These are phyloP conservation scores for Aspergillus sp. DNA, from an alignment of 2,329 filamentous ascomycete species.

Conservation along the genomic window DNA sequence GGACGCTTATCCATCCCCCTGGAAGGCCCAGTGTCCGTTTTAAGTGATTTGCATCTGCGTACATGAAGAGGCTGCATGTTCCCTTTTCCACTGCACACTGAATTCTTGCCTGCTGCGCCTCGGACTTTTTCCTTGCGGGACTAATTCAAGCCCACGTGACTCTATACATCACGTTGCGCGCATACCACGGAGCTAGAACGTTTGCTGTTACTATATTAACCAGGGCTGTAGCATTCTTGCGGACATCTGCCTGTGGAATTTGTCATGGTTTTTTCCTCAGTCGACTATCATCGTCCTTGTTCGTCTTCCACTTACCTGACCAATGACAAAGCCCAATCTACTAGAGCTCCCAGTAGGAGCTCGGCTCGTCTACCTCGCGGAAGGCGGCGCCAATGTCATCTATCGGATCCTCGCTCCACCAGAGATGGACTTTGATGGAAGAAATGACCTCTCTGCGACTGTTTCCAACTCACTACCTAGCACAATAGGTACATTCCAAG, in stretches of 20 bases:
- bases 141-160: conserved; percentile 2
- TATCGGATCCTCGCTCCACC: conserved; percentile 57
- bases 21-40: conserved; percentile 15
- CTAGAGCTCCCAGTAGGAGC: conserved; percentile 39
- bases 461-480: conserved; percentile 18
- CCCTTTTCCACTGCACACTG: conserved; percentile 10
- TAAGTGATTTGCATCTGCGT: conserved; percentile 16
- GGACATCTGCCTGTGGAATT: conserved; percentile 8
- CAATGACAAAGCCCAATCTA: conserved; percentile 36
- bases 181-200: conserved; percentile 3
- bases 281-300: conserved; percentile 9
- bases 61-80: conserved; percentile 10
- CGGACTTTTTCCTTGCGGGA: conserved; percentile 14
- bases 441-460: conserved; percentile 24
- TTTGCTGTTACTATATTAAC: conserved; percentile 6
- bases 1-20: conserved; percentile 12
- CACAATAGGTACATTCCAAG: conserved; percentile 17
- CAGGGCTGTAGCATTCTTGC: conserved; percentile 10
- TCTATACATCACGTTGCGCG: conserved; percentile 3
- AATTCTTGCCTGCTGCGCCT: conserved; percentile 11
- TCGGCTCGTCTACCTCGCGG: conserved; percentile 54
- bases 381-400: conserved; percentile 77
- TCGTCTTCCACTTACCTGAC: conserved; percentile 19
- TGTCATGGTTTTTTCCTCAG: conserved; percentile 22
- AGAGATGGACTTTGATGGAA: conserved; percentile 26